Base-by-base conservation (phyloP, 345 rosid genomes). In the Ricinus communis region DNA sequence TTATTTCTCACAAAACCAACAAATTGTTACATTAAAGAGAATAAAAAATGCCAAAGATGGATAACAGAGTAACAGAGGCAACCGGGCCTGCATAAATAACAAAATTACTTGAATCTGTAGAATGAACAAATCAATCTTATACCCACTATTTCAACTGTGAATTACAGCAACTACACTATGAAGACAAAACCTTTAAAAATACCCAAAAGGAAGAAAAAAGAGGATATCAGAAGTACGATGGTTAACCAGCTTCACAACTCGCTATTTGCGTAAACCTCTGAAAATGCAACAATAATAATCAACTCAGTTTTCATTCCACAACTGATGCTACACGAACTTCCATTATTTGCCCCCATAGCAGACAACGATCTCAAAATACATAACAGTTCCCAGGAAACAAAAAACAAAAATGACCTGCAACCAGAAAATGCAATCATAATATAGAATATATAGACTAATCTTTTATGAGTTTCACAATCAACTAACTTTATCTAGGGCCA, bases 401-500 rank as follows among this genome's bases (percentile, higher is more conserved):
- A 75, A 43, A 47, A 33, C 57, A 43, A 43, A 75, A 52, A 47
- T 56, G 36, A 80, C 84, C 86, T 80, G 82, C 72, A 65, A 69
- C 18, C 40, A 58, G 68, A 71, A 16, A 16, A n/a, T n/a, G n/a
- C n/a, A n/a, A n/a, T n/a, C n/a, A n/a, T n/a, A n/a, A n/a, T n/a
- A n/a, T n/a, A n/a, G n/a, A n/a, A n/a, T n/a, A n/a, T n/a, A n/a
- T n/a, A n/a, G n/a, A n/a, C n/a, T n/a, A n/a, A n/a, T n/a, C n/a
- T n/a, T n/a, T n/a, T n/a, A n/a, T n/a, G n/a, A n/a, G n/a, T n/a
- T n/a, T n/a, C n/a, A n/a, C 7, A 5, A 18, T 27, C 57, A 22
- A 14, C 40, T 28, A 46, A 21, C 21, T 13, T 22, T 6, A 46
- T 13, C 33, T 43, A 12, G 3, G 36, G 27, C 67, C 11, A 43